A percentile compares a stretch with the other conserved stretches of the same genome.
phyloP scores from a whole-genome alignment of 129 eudicot species.

The Sambucus nigra region DNA sequence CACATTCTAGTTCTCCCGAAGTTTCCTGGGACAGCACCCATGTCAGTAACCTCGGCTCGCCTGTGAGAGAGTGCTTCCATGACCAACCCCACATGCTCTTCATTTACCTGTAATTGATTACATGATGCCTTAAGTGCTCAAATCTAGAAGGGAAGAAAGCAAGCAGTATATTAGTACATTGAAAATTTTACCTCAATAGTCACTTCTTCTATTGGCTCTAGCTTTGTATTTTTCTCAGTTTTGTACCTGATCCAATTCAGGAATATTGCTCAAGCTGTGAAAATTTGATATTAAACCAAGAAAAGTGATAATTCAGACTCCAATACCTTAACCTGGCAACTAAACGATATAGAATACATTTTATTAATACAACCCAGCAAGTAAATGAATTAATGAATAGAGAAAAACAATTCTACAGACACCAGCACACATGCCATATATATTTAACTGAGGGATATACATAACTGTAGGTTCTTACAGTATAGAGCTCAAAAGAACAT shows the following conservation, averaged over 20 bases:
- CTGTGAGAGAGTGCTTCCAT: conserved; percentile 97
- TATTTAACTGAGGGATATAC: too few species aligned
- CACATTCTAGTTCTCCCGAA: conserved; percentile 72
- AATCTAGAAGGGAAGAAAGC: background rate
- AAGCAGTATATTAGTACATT: background rate
- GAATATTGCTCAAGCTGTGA: conserved; percentile 9
- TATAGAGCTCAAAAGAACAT: too few species aligned
- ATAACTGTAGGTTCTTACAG: too few species aligned
- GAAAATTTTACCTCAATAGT: conserved; percentile 58
- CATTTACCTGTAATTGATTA: conserved; percentile 50
- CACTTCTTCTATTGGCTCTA: conserved; percentile 98
- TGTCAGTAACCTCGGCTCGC: conserved; percentile 80
- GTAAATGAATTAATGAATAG: background rate
- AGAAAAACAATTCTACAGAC: background rate
- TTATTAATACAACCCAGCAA: background rate
- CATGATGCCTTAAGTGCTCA: background rate
- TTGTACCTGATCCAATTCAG: conserved; percentile 56
- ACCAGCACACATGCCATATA: background rate
- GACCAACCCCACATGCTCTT: conserved; percentile 85
- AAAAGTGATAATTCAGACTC: background rate
- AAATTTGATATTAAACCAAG: background rate
- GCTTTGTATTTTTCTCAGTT: conserved; percentile 52
- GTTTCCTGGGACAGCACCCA: conserved; percentile 89
- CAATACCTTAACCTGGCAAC: background rate
- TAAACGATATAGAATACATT: background rate